Percentiles rank a stretch among this genome's conserved stretches.
Evolutionary conservation across 2,329 filamentous ascomycete species (phyloP).

Genomic region (Mycocentrospora acerina): DNA sequence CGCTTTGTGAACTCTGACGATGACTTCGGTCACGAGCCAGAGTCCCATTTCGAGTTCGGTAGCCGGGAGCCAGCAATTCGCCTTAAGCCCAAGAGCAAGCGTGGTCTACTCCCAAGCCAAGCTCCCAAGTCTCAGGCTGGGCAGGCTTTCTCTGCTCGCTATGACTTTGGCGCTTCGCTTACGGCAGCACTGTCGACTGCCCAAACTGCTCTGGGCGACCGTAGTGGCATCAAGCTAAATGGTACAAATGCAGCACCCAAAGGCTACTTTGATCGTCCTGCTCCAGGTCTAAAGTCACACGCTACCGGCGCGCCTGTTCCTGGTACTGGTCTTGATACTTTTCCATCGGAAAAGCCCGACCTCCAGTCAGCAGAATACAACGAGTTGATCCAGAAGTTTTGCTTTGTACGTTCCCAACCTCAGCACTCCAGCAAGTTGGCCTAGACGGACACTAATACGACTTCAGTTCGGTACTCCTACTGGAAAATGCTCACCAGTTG

Average conservation of each 20-base stretch:
- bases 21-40: conserved; percentile 63
- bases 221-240: conserved; percentile 49
- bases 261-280: conserved; percentile 43
- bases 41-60: conserved; percentile 50
- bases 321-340: conserved; percentile 53
- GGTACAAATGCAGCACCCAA: conserved; percentile 18
- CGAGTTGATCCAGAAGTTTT: conserved; percentile 98
- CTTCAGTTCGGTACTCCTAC: conserved; percentile 53
- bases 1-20: conserved; percentile 63
- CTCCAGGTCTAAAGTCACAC: conserved; percentile 39
- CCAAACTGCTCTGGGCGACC: conserved; percentile 63
- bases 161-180: conserved; percentile 93
- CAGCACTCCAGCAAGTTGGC: conserved; percentile 37
- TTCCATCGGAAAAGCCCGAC: conserved; percentile 63
- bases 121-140: conserved; percentile 49
- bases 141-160: conserved; percentile 85
- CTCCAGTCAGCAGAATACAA: conserved; percentile 90
- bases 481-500: conserved; percentile 43
- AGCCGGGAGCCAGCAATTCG: conserved; percentile 57
- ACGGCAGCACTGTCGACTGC: conserved; percentile 77
- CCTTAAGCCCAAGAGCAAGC: conserved; percentile 69
- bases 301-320: conserved; percentile 38
- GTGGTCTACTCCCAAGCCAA: conserved; percentile 10
- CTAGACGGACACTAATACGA: conserved; percentile 44
- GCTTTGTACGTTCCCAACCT: conserved; percentile 84